Conservation (phyloP, 2,329 filamentous ascomycete species). For the Neopestalotiopsis rosae region DNA sequence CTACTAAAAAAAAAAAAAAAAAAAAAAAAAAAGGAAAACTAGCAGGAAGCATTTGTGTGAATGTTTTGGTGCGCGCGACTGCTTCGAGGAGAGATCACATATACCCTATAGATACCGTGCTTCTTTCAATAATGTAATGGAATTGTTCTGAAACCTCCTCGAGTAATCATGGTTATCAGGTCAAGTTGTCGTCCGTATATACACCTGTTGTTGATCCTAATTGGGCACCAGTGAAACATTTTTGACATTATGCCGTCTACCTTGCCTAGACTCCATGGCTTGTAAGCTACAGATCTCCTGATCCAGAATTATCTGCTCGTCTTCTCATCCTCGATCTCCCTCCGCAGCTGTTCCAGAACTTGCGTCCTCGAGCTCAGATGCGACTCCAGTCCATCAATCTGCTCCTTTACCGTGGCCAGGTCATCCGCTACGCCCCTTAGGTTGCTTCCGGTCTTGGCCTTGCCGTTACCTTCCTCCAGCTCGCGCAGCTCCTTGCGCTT, state of each 20-base stretch:
- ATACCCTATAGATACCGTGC: constrained; percentile 5
- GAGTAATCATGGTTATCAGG: neutral
- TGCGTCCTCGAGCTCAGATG: constrained; percentile 81
- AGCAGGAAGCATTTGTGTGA: neutral
- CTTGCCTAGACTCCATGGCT: constrained; percentile 1
- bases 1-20: constrained; percentile 39
- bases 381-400: constrained; percentile 86
- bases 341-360: constrained; percentile 75
- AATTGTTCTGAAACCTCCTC: neutral
- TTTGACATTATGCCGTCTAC: neutral
- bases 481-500: constrained; percentile 83
- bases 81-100: constrained; percentile 8
- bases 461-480: constrained; percentile 73
- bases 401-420: constrained; percentile 87
- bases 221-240: neutral
- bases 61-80: neutral
- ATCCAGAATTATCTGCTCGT: constrained; percentile 46
- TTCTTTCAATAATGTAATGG: neutral
- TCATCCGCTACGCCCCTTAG: constrained; percentile 84
- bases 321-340: constrained; percentile 89
- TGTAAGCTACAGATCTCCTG: neutral
- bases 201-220: neutral
- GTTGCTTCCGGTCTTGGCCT: constrained; percentile 71
- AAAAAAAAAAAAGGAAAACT: neutral
- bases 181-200: no score